Base-by-base conservation (phyloP, 345 rosid genomes). In the Eutrema japonicum region DNA sequence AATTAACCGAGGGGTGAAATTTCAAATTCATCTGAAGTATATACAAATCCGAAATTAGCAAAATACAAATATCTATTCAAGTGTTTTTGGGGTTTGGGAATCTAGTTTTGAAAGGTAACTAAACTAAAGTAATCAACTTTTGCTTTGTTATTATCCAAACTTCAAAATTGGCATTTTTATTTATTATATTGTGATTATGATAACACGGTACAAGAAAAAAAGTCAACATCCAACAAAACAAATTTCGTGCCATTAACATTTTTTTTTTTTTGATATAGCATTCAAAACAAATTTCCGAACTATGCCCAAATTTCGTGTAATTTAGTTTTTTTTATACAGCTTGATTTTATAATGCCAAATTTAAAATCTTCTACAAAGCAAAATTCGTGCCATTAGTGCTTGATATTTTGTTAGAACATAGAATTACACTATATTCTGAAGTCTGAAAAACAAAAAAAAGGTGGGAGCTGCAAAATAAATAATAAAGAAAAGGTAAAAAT, bases 1-100 rank as follows among this genome's bases (percentile, higher is more conserved):
- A 77, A 64, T 77, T 77, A 76, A 70, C 80, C 16, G 71, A 70
- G 62, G 75, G 71, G 66, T 70, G 62, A 70, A 66, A 64, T 70
- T 55, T 76, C 75, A 7, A 57, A 48, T 63, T 69, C 79, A 69
- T 62, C 70, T 70, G 69, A 64, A 70, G 27, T 52, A 38, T 54
- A 26, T 42, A 70, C 54, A n/a, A 38, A 76, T 54, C 71, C 38
- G 14, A 38, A 64, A 64, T 56, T 77, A 56, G 76, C 76, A 70
- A 70, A 48, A 48, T 56, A 70, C 75, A 76, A 77, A 77, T 53
- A 42, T 64, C 38, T 64, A 55, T 70, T 22, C 40, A 33, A 70
- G 62, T 70, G 22, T 32, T 55, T 64, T 55, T 3, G 11, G 46
- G 54, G 10, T 57, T 64, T 56, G 13, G 66, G 54, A 70, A 48